These are phyloP conservation scores for Pleurozium schreberi DNA, from an alignment of 225 moss, liverwort and hornwort genomes.

Conservation along the genomic window DNA sequence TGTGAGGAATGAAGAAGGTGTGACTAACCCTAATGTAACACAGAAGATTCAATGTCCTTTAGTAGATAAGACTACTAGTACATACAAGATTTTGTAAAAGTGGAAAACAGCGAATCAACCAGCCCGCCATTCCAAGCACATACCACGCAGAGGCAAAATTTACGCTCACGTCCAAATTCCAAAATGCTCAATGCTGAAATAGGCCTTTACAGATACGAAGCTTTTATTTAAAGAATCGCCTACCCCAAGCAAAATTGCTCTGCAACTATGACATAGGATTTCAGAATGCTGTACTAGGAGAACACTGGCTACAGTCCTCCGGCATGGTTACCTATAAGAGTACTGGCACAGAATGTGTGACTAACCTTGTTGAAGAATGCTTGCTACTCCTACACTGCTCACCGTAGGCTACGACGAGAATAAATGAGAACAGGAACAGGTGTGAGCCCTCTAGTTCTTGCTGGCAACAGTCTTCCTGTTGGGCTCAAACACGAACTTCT, in stretches of 20 bases:
- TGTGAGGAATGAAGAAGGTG: too few species aligned
- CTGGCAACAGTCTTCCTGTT: conserved; percentile 7
- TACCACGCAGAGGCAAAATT: not conserved
- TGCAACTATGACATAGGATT: not conserved
- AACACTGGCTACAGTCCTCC: not conserved
- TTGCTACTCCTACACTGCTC: not conserved
- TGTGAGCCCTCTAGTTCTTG: not conserved
- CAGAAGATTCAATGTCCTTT: not conserved
- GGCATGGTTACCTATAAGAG: not conserved
- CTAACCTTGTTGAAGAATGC: not conserved
- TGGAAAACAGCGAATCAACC: not conserved
- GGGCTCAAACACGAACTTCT: conserved; percentile 38
- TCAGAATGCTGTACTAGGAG: not conserved
- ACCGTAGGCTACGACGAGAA: not conserved
- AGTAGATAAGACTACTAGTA: not conserved
- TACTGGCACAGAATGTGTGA: not conserved
- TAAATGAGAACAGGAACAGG: not conserved
- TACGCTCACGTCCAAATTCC: too few species aligned
- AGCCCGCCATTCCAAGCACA: not conserved
- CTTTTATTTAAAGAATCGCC: conserved; percentile 29
- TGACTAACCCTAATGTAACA: too few species aligned
- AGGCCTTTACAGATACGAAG: conserved; percentile 4
- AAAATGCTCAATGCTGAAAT: not conserved
- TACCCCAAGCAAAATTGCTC: conserved; percentile 14
- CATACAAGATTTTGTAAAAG: not conserved